Evolutionary conservation across 1,284 basidiomycete genomes (phyloP).

Genomic region (Cutaneotrichosporon sp.): DNA sequence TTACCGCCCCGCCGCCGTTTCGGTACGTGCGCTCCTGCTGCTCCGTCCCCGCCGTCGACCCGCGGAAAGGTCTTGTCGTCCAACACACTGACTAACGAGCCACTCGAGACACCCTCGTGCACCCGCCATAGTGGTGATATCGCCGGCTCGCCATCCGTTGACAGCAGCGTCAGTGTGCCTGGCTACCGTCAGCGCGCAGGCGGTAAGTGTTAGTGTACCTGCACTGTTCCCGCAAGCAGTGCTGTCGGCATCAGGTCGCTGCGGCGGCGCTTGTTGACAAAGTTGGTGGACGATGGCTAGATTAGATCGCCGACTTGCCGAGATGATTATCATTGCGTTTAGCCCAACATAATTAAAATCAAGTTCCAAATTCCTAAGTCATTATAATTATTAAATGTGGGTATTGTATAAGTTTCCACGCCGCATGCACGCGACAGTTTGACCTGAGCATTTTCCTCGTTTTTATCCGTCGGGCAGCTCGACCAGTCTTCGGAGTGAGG

Average conservation of each 20-base stretch:
- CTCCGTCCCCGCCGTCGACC: neutral
- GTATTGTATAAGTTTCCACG: too few species aligned
- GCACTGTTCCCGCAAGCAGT: slow-evolving; percentile 25
- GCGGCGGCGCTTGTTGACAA: too few species aligned
- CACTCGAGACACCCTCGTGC: slow-evolving; percentile 57
- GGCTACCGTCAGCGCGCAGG: slow-evolving; percentile 52
- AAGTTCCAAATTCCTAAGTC: too few species aligned
- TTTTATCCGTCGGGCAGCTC: slow-evolving; percentile 2
- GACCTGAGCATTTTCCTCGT: neutral
- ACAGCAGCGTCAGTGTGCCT: slow-evolving; percentile 66
- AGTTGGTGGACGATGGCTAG: too few species aligned
- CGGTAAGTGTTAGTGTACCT: slow-evolving; percentile 17
- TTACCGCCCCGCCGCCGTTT: slow-evolving; percentile 36
- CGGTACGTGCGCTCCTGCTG: slow-evolving; percentile 43
- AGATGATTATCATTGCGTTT: too few species aligned
- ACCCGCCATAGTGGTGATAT: slow-evolving; percentile 59
- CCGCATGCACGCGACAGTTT: too few species aligned
- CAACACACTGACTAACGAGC: slow-evolving; percentile 61
- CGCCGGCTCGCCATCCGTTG: slow-evolving; percentile 61
- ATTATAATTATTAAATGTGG: too few species aligned
- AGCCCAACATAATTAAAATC: too few species aligned
- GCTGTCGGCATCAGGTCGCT: slow-evolving; percentile 12
- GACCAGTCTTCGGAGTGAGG: too few species aligned
- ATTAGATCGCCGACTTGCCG: too few species aligned
- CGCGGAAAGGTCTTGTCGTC: slow-evolving; percentile 52